Percentiles rank a stretch among this genome's conserved stretches.
These are phyloP conservation scores for Colletotrichum lentis DNA, from an alignment of 2,329 filamentous ascomycete genomes.

Conservation along the genomic window DNA sequence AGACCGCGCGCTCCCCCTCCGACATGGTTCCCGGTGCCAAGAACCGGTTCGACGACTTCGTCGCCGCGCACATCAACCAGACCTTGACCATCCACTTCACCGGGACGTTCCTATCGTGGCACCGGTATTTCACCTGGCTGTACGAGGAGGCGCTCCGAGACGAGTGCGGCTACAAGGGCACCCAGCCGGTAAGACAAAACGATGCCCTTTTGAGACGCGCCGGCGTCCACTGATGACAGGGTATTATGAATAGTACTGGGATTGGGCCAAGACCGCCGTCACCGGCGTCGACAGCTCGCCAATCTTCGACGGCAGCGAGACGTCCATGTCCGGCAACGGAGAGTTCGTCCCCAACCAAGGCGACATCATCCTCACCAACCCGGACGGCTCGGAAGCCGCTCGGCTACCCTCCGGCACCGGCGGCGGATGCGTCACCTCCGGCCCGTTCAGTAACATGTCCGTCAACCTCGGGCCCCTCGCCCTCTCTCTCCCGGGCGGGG, in stretches of 20 bases:
- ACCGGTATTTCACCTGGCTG: constrained; percentile 46
- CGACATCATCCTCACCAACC: constrained; percentile 42
- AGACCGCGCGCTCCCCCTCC: constrained; percentile 48
- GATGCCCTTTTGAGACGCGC: too few relatives aligned
- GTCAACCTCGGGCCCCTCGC: constrained; percentile 53
- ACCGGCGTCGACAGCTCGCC: constrained; percentile 50
- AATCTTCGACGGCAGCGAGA: constrained; percentile 58
- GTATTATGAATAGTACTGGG: constrained; percentile 56
- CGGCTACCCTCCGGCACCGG: constrained; percentile 58
- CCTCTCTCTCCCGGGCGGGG: constrained; percentile 43
- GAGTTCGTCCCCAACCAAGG: constrained; percentile 41
- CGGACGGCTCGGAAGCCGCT: constrained; percentile 42
- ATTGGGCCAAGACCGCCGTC: constrained; percentile 53
- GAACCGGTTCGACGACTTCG: constrained; percentile 59
- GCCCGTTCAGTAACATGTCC: constrained; percentile 56
- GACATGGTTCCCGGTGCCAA: constrained; percentile 52
- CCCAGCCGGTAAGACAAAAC: constrained; percentile 46
- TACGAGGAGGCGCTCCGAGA: constrained; percentile 46
- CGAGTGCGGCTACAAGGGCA: constrained; percentile 50
- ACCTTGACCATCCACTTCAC: constrained; percentile 55
- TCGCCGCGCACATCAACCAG: constrained; percentile 58
- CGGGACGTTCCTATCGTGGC: constrained; percentile 46
- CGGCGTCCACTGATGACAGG: too few relatives aligned
- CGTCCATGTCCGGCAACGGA: constrained; percentile 57
- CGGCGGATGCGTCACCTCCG: constrained; percentile 62